Conservation (phyloP, 1,139 yeast species). For the Suhomyces bribrorum region DNA sequence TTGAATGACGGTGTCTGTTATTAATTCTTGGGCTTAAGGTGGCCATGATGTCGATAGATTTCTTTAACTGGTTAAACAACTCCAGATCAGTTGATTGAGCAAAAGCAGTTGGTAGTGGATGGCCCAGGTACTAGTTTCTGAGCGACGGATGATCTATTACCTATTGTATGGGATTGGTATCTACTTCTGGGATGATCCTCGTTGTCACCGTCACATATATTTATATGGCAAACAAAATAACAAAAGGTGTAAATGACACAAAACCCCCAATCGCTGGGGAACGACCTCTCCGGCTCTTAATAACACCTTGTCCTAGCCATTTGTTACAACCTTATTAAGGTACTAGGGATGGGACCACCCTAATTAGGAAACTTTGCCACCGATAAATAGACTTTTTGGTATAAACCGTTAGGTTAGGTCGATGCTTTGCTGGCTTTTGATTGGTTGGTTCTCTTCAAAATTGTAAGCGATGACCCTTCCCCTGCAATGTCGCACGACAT, state of each 20-base stretch:
- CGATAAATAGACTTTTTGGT: no score
- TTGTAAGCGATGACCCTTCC: background rate
- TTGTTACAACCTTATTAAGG: no score
- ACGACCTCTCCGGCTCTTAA: background rate
- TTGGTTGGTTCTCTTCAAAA: background rate
- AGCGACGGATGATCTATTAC: background rate
- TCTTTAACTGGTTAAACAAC: background rate
- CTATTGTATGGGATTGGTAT: background rate
- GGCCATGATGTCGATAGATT: constrained; percentile 7
- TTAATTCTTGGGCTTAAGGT: constrained; percentile 9
- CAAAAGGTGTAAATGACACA: constrained; percentile 8
- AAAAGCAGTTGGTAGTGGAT: background rate
- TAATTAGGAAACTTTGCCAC: no score
- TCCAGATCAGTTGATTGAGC: background rate
- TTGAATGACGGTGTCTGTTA: constrained; percentile 16
- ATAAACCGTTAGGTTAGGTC: no score
- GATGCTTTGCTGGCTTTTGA: background rate
- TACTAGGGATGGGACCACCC: no score
- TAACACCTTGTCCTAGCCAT: no score
- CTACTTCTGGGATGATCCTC: background rate
- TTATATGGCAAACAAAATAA: constrained; percentile 10
- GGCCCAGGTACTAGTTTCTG: background rate
- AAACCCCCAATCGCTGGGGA: constrained; percentile 3
- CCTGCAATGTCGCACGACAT: background rate
- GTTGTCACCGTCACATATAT: constrained; percentile 8